Evolutionary conservation across 805 yeast species (phyloP).

Genomic region (Starmerella powellii): DNA sequence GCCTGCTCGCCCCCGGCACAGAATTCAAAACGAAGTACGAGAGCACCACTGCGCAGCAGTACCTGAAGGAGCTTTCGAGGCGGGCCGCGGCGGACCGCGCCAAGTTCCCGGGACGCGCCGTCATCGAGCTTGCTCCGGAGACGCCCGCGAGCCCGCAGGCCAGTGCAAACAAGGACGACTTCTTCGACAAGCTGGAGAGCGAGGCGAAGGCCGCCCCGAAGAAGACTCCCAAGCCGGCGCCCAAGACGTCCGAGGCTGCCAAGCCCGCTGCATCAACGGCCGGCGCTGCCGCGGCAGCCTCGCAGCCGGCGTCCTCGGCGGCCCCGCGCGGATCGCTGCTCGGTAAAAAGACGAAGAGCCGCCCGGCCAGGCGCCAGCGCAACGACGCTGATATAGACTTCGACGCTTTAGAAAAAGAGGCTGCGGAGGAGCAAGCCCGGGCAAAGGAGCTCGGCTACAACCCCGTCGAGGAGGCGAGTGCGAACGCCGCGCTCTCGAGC

Average conservation of each 20-base stretch:
- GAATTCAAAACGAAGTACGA: slow-evolving; percentile 73
- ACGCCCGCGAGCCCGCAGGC: slow-evolving; percentile 19
- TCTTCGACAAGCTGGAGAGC: slow-evolving; percentile 79
- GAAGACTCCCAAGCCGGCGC: slow-evolving; percentile 10
- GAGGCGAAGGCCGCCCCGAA: slow-evolving; percentile 20
- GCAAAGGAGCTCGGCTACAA: slow-evolving; percentile 33
- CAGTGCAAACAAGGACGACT: slow-evolving; percentile 48
- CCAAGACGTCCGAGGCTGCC: neutral
- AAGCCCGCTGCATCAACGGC: no score
- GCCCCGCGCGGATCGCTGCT: slow-evolving; percentile 19
- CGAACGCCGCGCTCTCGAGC: neutral
- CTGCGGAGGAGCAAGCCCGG: slow-evolving; percentile 65
- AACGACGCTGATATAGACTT: slow-evolving; percentile 39
- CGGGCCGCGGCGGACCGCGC: slow-evolving; percentile 54
- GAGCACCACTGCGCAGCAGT: slow-evolving; percentile 63
- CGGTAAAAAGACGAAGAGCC: slow-evolving; percentile 10
- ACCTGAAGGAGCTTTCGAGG: slow-evolving; percentile 65
- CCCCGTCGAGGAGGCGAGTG: slow-evolving; percentile 25
- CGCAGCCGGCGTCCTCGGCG: neutral
- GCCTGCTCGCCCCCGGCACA: slow-evolving; percentile 42
- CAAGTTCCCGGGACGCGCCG: slow-evolving; percentile 48
- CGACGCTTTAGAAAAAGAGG: slow-evolving; percentile 62
- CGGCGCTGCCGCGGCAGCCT: no score
- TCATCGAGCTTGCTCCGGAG: slow-evolving; percentile 18
- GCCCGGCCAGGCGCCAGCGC: slow-evolving; percentile 20